Percentiles rank a stretch among this genome's conserved stretches.
Evolutionary conservation across 495 filamentous ascomycete genomes (phyloP).

Genomic region (Trichocladium antarcticum): DNA sequence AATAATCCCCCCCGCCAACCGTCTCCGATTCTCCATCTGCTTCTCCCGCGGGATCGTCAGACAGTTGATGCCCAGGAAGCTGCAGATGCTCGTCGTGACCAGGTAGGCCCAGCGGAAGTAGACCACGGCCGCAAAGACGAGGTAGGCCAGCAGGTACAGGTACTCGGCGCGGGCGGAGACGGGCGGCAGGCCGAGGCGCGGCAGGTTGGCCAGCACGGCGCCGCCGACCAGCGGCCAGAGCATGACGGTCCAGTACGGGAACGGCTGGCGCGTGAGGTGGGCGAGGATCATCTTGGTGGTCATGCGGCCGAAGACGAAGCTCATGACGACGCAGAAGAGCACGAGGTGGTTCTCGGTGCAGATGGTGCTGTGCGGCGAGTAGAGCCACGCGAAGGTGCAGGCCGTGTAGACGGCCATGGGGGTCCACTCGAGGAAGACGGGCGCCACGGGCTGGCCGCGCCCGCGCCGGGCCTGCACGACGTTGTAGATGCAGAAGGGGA

Average conservation of each 20-base stretch:
- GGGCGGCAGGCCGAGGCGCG: slow-evolving; percentile 58
- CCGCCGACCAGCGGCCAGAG: slow-evolving; percentile 75
- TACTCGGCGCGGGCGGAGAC: slow-evolving; percentile 54
- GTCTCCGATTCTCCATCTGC: slow-evolving; percentile 34
- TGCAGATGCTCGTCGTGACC: slow-evolving; percentile 84
- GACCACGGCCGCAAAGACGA: slow-evolving; percentile 64
- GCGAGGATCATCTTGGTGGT: slow-evolving; percentile 99
- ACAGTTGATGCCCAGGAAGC: slow-evolving; percentile 86
- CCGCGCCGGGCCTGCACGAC: slow-evolving; percentile 64
- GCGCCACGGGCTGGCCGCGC: slow-evolving; percentile 63
- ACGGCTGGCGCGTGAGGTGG: slow-evolving; percentile 84
- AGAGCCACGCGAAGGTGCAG: slow-evolving; percentile 71
- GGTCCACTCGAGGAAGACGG: slow-evolving; percentile 88
- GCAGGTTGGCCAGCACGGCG: slow-evolving; percentile 72
- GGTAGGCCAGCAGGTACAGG: slow-evolving; percentile 71
- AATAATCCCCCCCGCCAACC: slow-evolving; percentile 7
- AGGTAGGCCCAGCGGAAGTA: slow-evolving; percentile 90
- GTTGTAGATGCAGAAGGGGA: slow-evolving; percentile 72
- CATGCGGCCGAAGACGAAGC: slow-evolving; percentile 97
- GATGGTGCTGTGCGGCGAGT: slow-evolving; percentile 71
- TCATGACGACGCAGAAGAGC: slow-evolving; percentile 86
- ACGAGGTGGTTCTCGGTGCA: slow-evolving; percentile 74
- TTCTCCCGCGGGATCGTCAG: slow-evolving; percentile 69
- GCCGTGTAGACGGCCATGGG: slow-evolving; percentile 74
- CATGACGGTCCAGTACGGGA: slow-evolving; percentile 93